Evolutionary conservation across 2,329 filamentous ascomycete species (phyloP), one percentile per base, ranked within the genome.

Genomic region (Elsinoe perseae): DNA sequence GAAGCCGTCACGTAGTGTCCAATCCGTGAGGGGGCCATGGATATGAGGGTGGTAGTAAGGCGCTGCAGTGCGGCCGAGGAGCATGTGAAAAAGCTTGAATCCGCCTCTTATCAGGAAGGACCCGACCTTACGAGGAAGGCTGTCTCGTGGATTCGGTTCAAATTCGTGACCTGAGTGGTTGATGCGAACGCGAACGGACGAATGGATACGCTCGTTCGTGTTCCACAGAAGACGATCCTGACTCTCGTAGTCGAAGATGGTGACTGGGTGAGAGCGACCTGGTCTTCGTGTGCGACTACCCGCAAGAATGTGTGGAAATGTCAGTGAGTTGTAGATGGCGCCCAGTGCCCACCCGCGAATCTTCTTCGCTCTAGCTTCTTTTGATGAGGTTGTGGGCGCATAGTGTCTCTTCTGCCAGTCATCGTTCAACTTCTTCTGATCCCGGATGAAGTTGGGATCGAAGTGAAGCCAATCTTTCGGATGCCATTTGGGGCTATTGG

Each of bases 131-230:
- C 46, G 40, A 1, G 62, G 59, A 50, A 65, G 60, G 5, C 57
- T 58, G 16, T 59, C 50, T 28, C 40, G 48, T 46, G 60, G 59
- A 43, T 67, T 61, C 9, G 64, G 59, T 55, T 69, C 67, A 14
- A 66, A 61, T 34, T 58, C 63, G 10, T 62, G 54, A 20, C 65
- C 68, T 12, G 62, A 65, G n/a, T 66, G 59, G 38, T 69, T 66
- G 32, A 69, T 66, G 4, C 68, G 65, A 7, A 63, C 63, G 9
- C 68, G 64, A 1, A 68, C 67, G 1, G 66, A 70, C 21, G 68
- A 64, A 57, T 71, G 69, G 21, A 71, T 66, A 21, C 60, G 62
- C 56, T 71, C 69, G 28, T 67, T 61, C 3, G 68, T 71, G 50
- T 66, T 62, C 18, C 60, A 53, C 16, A 69, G 61, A 9, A 65